These are phyloP conservation scores for Fusarium sulawesiense DNA, from an alignment of 2,329 filamentous ascomycete genomes.

Conservation along the genomic window DNA sequence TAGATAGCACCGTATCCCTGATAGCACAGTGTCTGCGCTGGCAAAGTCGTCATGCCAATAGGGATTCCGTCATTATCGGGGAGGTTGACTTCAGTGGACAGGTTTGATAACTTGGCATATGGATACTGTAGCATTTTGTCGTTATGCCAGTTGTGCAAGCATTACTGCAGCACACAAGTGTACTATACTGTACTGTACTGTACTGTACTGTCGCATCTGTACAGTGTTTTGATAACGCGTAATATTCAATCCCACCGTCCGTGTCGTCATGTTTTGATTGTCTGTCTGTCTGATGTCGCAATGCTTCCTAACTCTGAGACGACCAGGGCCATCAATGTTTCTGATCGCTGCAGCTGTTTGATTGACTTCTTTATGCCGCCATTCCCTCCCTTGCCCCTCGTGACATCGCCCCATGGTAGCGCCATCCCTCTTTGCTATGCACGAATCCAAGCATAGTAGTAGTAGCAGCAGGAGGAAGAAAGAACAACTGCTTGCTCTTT, in stretches of 20 bases:
- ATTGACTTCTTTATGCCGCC: conserved; percentile 39
- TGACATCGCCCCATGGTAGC: conserved; percentile 45
- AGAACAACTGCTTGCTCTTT: not conserved
- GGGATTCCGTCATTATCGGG: conserved; percentile 32
- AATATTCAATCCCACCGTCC: conserved; percentile 4
- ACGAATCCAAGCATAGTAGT: not conserved
- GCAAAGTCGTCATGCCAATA: conserved; percentile 41
- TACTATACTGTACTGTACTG: not conserved
- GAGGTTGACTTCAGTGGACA: conserved; percentile 8
- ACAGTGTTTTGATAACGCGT: conserved; percentile 30
- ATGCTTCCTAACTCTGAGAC: conserved; percentile 39
- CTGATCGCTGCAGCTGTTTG: conserved; percentile 34
- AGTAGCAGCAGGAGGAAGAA: conserved; percentile 11
- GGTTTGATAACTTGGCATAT: conserved; percentile 19
- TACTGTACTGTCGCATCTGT: not conserved
- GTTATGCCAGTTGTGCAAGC: conserved; percentile 27
- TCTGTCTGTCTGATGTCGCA: conserved; percentile 25
- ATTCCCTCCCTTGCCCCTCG: conserved; percentile 32
- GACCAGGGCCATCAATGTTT: conserved; percentile 35
- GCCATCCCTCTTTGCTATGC: conserved; percentile 37
- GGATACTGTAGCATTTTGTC: not conserved
- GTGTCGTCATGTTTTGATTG: conserved; percentile 37
- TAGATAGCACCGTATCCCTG: conserved; percentile 1
- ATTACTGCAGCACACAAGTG: not conserved
- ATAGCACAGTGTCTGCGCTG: conserved; percentile 33